Conservation (phyloP, 2,329 filamentous ascomycete genomes). For the Fusarium redolens region DNA sequence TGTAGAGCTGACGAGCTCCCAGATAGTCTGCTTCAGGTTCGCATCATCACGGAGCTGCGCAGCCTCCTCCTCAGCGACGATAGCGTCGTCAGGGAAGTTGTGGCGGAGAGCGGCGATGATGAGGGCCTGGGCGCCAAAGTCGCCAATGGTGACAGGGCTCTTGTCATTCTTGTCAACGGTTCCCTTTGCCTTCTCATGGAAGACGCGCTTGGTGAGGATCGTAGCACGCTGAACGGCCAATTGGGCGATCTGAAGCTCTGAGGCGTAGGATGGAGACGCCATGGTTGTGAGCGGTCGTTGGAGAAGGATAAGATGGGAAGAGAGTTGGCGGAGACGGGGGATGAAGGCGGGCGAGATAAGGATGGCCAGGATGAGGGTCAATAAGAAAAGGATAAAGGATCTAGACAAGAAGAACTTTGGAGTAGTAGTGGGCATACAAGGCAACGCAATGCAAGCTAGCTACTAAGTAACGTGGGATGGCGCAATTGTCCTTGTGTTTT, state of each 20-base stretch:
- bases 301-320: conserved; percentile 40
- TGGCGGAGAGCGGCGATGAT: conserved; percentile 91
- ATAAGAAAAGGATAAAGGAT: conserved; percentile 32
- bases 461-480: conserved; percentile 35
- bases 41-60: conserved; percentile 79
- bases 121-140: conserved; percentile 96
- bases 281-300: conserved; percentile 48
- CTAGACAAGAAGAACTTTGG: conserved; percentile 9
- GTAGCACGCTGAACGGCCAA: conserved; percentile 85
- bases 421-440: conserved; percentile 26
- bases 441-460: conserved; percentile 12
- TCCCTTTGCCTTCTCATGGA: conserved; percentile 89
- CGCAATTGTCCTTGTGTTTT: conserved; percentile 19
- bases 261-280: conserved; percentile 66
- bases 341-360: conserved; percentile 42
- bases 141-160: conserved; percentile 96
- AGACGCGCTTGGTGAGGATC: conserved; percentile 65
- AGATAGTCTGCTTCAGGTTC: conserved; percentile 75
- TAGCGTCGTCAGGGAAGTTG: conserved; percentile 89
- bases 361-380: conserved; percentile 46
- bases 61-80: conserved; percentile 96
- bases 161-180: conserved; percentile 92
- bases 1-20: conserved; percentile 81
- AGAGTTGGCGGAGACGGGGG: conserved; percentile 46
- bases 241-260: conserved; percentile 85